Evolutionary conservation across 129 eudicot genomes (phyloP).

Genomic region (Oenanthe sinensis): DNA sequence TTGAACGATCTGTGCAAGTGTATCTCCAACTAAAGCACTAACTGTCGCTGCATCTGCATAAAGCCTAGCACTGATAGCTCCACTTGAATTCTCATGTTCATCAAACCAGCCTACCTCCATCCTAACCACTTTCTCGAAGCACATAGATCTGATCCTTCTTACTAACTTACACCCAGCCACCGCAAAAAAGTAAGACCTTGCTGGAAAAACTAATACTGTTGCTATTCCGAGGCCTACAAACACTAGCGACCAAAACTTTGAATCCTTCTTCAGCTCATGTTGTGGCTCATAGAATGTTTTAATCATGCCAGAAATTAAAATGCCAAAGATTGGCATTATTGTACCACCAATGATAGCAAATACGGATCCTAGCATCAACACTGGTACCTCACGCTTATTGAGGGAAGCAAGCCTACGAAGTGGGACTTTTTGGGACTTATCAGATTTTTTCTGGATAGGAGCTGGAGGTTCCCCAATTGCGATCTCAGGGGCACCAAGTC

Average conservation of each 20-base stretch:
- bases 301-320: constrained; percentile 58
- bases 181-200: constrained; percentile 58
- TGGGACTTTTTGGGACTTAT: constrained; percentile 53
- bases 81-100: constrained; percentile 66
- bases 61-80: constrained; percentile 71
- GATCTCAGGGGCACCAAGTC: constrained; percentile 20
- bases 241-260: constrained; percentile 67
- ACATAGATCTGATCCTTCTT: constrained; percentile 54
- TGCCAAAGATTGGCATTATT: constrained; percentile 58
- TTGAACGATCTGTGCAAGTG: constrained; percentile 75
- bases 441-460: constrained; percentile 17
- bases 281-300: constrained; percentile 56
- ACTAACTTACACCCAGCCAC: constrained; percentile 70
- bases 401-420: constrained; percentile 61
- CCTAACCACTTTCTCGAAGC: constrained; percentile 62
- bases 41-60: constrained; percentile 75
- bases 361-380: constrained; percentile 48
- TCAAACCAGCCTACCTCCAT: constrained; percentile 97
- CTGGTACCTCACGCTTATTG: constrained; percentile 79
- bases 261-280: constrained; percentile 41
- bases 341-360: constrained; percentile 60
- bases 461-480: constrained; percentile 22
- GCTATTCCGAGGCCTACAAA: constrained; percentile 50
- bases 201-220: constrained; percentile 44
- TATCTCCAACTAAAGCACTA: constrained; percentile 75